A percentile compares a stretch with the other conserved stretches of the same genome.
These are phyloP conservation scores for Tylopilus orsonianus DNA, from an alignment of 1,284 basidiomycete genomes.

Conservation along the genomic window DNA sequence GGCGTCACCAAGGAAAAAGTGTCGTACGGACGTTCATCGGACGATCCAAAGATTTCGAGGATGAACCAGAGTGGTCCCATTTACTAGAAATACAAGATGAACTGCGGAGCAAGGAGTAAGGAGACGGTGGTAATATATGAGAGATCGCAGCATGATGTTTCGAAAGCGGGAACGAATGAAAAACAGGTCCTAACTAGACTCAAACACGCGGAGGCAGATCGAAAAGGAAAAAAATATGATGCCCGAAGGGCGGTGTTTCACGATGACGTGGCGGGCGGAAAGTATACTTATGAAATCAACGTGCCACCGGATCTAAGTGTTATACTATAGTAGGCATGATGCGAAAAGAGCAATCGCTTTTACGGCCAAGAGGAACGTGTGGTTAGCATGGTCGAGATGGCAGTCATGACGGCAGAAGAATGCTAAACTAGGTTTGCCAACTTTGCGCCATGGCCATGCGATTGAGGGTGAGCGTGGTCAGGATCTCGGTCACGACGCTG, in stretches of 20 bases:
- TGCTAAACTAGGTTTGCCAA: constrained; percentile 41
- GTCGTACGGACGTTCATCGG: constrained; percentile 89
- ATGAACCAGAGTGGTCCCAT: constrained; percentile 80
- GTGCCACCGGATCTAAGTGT: constrained; percentile 13
- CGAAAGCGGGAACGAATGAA: background rate
- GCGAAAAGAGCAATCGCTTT: background rate
- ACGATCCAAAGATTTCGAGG: constrained; percentile 78
- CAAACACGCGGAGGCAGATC: constrained; percentile 15
- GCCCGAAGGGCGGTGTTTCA: constrained; percentile 21
- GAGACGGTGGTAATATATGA: constrained; percentile 19
- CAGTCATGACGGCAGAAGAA: constrained; percentile 6
- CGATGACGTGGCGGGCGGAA: constrained; percentile 11
- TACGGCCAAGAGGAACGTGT: constrained; percentile 10
- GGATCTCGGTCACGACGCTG: constrained; percentile 64
- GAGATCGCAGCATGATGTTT: constrained; percentile 3
- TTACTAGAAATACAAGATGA: constrained; percentile 65
- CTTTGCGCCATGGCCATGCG: constrained; percentile 57
- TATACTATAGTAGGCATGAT: background rate
- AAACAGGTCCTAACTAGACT: constrained; percentile 3
- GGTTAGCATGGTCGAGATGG: constrained; percentile 2
- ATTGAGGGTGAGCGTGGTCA: constrained; percentile 67
- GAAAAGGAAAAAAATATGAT: constrained; percentile 1
- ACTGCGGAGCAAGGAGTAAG: constrained; percentile 36
- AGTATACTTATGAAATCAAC: background rate
- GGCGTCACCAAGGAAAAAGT: constrained; percentile 86